phyloP scores from a whole-genome alignment of 2,329 filamentous ascomycete species.

The Proliferodiscus dingleyae region DNA sequence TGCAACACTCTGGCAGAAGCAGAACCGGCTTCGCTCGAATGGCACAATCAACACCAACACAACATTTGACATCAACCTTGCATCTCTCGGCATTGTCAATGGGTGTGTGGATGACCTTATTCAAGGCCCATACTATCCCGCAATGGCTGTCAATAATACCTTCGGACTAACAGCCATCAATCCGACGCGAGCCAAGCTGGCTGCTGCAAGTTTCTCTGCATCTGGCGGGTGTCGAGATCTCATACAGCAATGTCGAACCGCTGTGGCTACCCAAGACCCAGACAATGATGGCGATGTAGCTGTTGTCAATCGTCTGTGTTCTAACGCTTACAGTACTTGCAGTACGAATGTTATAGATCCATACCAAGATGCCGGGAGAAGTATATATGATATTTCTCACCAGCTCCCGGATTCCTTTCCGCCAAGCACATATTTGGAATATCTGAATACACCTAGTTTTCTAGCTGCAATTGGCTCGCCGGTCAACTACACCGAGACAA shows the following conservation, averaged over 20 bases:
- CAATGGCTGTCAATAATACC: conserved; percentile 58
- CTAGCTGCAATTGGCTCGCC: conserved; percentile 57
- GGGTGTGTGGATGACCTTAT: conserved; percentile 62
- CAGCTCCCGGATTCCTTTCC: conserved; percentile 54
- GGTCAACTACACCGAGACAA: conserved; percentile 53
- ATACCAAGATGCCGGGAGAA: conserved; percentile 31
- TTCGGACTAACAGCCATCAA: conserved; percentile 58
- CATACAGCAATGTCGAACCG: conserved; percentile 47
- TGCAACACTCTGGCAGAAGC: conserved; percentile 51
- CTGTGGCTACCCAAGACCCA: conserved; percentile 37
- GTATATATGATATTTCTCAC: conserved; percentile 34
- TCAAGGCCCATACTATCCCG: conserved; percentile 53
- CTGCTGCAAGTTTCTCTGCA: conserved; percentile 41
- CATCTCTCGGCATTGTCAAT: conserved; percentile 65
- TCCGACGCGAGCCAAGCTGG: conserved; percentile 43
- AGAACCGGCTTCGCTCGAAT: conserved; percentile 53
- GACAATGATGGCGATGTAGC: conserved; percentile 36
- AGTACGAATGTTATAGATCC: conserved; percentile 31
- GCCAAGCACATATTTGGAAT: conserved; percentile 54
- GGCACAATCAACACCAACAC: conserved; percentile 44
- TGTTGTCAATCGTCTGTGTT: conserved; percentile 33
- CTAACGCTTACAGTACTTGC: conserved; percentile 31
- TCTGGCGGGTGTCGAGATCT: conserved; percentile 49
- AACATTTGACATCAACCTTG: conserved; percentile 55
- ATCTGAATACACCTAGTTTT: conserved; percentile 59